These are phyloP conservation scores for Apiotrichum gracile DNA, from an alignment of 1,284 basidiomycete genomes.

Conservation along the genomic window DNA sequence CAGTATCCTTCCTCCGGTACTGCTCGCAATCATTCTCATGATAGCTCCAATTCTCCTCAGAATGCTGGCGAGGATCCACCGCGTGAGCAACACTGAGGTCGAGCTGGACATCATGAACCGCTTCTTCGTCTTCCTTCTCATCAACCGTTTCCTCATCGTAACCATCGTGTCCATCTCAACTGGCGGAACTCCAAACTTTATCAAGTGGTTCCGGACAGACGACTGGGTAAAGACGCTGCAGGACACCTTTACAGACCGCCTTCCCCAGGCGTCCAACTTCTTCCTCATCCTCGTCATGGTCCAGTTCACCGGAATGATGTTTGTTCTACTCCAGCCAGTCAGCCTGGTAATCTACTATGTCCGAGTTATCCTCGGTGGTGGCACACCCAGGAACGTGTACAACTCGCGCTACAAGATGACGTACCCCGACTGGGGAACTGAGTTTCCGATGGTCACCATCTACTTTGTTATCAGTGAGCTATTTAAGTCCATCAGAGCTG, in stretches of 20 bases:
- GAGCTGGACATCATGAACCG: constrained; percentile 69
- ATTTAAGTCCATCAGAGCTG: constrained; percentile 15
- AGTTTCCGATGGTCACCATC: constrained; percentile 65
- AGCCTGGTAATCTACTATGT: constrained; percentile 62
- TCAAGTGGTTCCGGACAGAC: background rate
- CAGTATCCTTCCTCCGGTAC: constrained; percentile 59
- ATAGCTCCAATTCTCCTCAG: constrained; percentile 62
- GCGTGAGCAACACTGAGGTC: constrained; percentile 63
- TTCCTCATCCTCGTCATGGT: constrained; percentile 67
- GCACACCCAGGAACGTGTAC: constrained; percentile 49
- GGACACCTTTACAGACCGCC: constrained; percentile 49
- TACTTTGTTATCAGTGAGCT: constrained; percentile 71
- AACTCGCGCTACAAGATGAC: constrained; percentile 44
- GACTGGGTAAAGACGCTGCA: background rate
- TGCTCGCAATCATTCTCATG: constrained; percentile 64
- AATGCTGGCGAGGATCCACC: constrained; percentile 63
- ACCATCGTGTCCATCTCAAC: constrained; percentile 52
- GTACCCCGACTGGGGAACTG: constrained; percentile 64
- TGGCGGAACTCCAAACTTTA: background rate
- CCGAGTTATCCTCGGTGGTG: constrained; percentile 53
- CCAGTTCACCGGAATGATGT: constrained; percentile 45
- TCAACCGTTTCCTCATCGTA: constrained; percentile 63
- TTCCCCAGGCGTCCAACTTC: constrained; percentile 69
- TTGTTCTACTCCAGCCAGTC: constrained; percentile 56
- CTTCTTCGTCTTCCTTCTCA: constrained; percentile 67